A percentile compares a stretch with the other conserved stretches of the same genome.
phyloP scores from a whole-genome alignment of 148 eudicot species.

The Fagopyrum tataricum region DNA sequence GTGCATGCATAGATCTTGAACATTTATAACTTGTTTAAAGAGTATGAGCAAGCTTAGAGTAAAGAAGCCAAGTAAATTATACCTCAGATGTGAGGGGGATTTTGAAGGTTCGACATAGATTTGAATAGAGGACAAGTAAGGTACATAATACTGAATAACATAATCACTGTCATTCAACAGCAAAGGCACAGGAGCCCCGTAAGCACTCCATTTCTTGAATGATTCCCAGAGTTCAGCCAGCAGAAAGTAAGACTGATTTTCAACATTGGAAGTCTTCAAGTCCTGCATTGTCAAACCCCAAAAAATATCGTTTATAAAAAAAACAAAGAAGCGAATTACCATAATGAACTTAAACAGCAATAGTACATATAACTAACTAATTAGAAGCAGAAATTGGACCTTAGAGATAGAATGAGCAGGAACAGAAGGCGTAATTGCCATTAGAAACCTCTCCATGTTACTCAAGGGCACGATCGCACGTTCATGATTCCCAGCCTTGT shows the following conservation, averaged over 20 bases:
- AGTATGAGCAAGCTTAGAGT: neutral
- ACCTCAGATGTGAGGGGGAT: slow-evolving; percentile 4
- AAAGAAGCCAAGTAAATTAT: neutral
- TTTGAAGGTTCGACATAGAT: slow-evolving; percentile 11
- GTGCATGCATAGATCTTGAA: neutral
- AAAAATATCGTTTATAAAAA: neutral
- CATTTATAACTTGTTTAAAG: neutral
- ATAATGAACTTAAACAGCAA: neutral
- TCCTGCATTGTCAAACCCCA: neutral
- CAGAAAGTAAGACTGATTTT: slow-evolving; percentile 8
- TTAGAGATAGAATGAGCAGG: slow-evolving; percentile 10
- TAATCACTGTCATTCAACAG: slow-evolving; percentile 4
- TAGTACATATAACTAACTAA: neutral
- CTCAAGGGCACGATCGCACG: neutral
- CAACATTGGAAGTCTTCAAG: slow-evolving; percentile 12
- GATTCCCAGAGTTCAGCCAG: slow-evolving; percentile 19
- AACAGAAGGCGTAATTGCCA: slow-evolving; percentile 13
- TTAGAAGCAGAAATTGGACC: neutral
- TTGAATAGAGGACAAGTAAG: slow-evolving; percentile 19
- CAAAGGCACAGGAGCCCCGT: slow-evolving; percentile 19
- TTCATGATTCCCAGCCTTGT: neutral
- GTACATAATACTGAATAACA: slow-evolving; percentile 17
- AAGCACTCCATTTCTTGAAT: slow-evolving; percentile 20
- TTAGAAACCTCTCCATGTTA: slow-evolving; percentile 13
- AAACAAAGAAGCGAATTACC: neutral